Base-by-base conservation (phyloP, 768 basidiomycete species). In the Xerocomellus chrysenteron region DNA sequence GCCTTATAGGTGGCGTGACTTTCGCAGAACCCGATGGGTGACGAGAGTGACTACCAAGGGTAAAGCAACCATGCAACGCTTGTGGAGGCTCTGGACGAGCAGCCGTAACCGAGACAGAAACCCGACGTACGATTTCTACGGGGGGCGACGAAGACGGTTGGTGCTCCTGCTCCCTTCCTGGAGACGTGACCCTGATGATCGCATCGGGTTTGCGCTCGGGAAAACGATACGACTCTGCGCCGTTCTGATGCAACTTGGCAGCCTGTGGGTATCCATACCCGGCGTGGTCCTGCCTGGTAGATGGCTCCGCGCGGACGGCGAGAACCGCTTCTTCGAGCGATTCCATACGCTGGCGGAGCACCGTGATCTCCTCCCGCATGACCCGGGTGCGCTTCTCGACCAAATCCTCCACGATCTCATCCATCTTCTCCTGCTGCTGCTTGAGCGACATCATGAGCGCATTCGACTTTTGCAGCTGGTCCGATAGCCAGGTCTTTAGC, bases 401-500 rank as follows among this genome's bases (percentile, higher is more conserved):
- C 37, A 83, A 67, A 49, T 69, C 73, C 57, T 83, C 83, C 39
- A 88, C 82, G 12, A 79, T 71, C 58, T 84, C 82, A 52, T 83
- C 79, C 43, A 87, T 68, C 62, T 80, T 80, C 39, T 87, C 87
- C 64, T 87, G 84, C 62, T 87, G 83, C 60, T 84, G 82, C 35
- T 78, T 72, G 52, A 84, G 68, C 24, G 72, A 74, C 58, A 78
- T 75, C 55, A 84, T 75, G 33, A 88, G 76, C 14, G 80, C 61
- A 52, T 80, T 82, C 36, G 86, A 84, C 66, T 81, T 82, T 59
- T 82, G 79, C 35, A 92, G 73, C 71, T 93, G 90, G 44, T 89
- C 87, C 24, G 78, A 75, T 8, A 94, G 77, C 86, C 90, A 91
- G 37, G 69, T 65, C 73, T 92, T 92, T 55, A 94, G 81, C 65